Conservation (phyloP, 1,139 yeast genomes). For the Debaryomyces nepalensis region DNA sequence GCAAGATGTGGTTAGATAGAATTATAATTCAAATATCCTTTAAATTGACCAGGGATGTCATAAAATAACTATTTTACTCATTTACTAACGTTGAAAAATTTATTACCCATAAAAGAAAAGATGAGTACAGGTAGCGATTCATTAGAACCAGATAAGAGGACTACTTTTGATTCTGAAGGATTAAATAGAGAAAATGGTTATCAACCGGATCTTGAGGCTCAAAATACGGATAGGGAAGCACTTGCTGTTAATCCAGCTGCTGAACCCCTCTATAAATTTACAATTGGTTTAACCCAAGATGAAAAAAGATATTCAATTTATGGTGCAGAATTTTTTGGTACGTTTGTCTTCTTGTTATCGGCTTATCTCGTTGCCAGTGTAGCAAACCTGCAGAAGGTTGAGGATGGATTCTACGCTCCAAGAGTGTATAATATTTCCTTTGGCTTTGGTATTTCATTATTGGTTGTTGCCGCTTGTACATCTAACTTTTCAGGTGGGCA, state of each 20-base stretch:
- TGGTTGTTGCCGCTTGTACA: conserved; percentile 74
- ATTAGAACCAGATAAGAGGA: background rate
- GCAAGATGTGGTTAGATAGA: too few species aligned
- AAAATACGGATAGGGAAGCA: background rate
- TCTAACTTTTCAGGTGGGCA: conserved; percentile 89
- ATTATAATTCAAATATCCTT: too few species aligned
- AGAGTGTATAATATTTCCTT: conserved; percentile 76
- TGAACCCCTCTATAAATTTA: background rate
- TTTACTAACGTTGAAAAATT: too few species aligned
- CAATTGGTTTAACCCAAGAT: background rate
- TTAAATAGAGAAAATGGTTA: background rate
- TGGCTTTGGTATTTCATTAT: conserved; percentile 87
- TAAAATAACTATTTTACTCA: too few species aligned
- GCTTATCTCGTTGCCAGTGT: conserved; percentile 85
- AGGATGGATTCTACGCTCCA: conserved; percentile 53
- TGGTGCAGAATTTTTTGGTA: conserved; percentile 72
- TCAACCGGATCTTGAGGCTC: background rate
- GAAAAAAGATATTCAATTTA: conserved; percentile 1
- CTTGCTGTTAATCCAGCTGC: conserved; percentile 5
- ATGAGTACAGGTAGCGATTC: conserved; percentile 5
- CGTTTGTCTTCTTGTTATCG: conserved; percentile 80
- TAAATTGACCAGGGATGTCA: background rate
- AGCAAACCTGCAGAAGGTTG: conserved; percentile 60
- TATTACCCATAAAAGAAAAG: too few species aligned
- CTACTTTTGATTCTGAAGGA: background rate